Percentiles rank a stretch among this genome's conserved stretches.
Evolutionary conservation across 2,329 filamentous ascomycete genomes (phyloP).

Genomic region (Calonectria fujianensis): DNA sequence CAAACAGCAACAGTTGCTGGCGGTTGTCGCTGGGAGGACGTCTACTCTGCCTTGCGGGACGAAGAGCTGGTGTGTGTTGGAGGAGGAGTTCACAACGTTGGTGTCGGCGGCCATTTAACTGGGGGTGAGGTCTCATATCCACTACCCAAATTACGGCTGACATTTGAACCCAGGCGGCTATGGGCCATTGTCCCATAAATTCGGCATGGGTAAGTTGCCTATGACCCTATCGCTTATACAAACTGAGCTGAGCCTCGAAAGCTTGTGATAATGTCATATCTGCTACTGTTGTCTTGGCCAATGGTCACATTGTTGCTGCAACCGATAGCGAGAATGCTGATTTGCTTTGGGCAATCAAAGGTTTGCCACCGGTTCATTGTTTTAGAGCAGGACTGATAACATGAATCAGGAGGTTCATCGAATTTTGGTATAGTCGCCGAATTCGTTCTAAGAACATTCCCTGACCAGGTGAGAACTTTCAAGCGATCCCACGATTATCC

Average conservation of each 20-base stretch:
- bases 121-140: not conserved
- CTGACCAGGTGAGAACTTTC: not conserved
- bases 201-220: not conserved
- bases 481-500: too few species aligned
- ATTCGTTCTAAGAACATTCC: not conserved
- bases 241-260: not conserved
- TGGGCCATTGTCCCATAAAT: not conserved
- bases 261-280: not conserved
- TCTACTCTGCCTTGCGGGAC: constrained; percentile 1
- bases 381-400: not conserved
- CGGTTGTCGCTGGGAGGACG: not conserved
- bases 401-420: not conserved
- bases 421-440: not conserved
- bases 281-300: not conserved
- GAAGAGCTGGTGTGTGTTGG: not conserved
- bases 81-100: constrained; percentile 3
- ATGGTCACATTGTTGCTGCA: not conserved
- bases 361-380: not conserved
- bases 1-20: not conserved
- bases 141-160: not conserved
- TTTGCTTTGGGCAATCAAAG: constrained; percentile 5
- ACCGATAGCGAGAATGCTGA: not conserved
- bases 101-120: constrained; percentile 4
- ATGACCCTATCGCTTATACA: not conserved
- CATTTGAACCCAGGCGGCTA: not conserved